phyloP scores from a whole-genome alignment of 805 yeast genomes.

The Candida golubevii region DNA sequence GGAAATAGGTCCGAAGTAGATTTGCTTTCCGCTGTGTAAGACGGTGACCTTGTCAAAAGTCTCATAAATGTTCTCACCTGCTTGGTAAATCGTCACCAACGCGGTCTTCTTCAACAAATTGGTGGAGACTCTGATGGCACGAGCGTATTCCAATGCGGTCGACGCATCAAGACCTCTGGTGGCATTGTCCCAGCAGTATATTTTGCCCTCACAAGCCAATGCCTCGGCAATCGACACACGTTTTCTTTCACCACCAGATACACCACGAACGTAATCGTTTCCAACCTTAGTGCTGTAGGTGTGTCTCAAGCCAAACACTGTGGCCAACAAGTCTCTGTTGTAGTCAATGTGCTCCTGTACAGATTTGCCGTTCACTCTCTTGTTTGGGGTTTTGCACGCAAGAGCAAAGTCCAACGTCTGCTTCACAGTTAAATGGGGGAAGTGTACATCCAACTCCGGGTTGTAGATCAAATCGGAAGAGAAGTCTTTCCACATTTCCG shows the following conservation, averaged over 20 bases:
- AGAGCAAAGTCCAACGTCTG: slow-evolving; percentile 70
- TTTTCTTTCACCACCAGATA: slow-evolving; percentile 40
- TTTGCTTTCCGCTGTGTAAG: slow-evolving; percentile 40
- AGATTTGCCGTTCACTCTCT: slow-evolving; percentile 44
- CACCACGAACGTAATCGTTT: slow-evolving; percentile 38
- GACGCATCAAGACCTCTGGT: slow-evolving; percentile 33
- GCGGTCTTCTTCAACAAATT: slow-evolving; percentile 16
- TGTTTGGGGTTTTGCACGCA: slow-evolving; percentile 60
- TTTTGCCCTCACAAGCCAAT: slow-evolving; percentile 16
- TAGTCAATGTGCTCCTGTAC: slow-evolving; percentile 44
- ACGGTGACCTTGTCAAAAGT: slow-evolving; percentile 30
- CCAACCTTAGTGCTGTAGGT: slow-evolving; percentile 30
- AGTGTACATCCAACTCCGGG: slow-evolving; percentile 66
- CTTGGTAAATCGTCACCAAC: slow-evolving; percentile 23
- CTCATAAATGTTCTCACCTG: slow-evolving; percentile 28
- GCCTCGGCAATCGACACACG: slow-evolving; percentile 29
- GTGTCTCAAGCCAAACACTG: slow-evolving; percentile 30
- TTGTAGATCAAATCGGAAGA: slow-evolving; percentile 55
- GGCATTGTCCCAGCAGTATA: slow-evolving; percentile 33
- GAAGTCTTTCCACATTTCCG: slow-evolving; percentile 55
- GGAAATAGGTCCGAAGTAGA: slow-evolving; percentile 57
- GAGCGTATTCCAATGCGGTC: slow-evolving; percentile 29
- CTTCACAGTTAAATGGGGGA: slow-evolving; percentile 72
- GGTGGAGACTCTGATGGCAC: slow-evolving; percentile 27
- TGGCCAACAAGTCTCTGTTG: slow-evolving; percentile 24